Percentiles rank a stretch among this genome's conserved stretches.
These are phyloP conservation scores for Sporisorium scitamineum DNA, from an alignment of 1,284 basidiomycete genomes.

Conservation along the genomic window DNA sequence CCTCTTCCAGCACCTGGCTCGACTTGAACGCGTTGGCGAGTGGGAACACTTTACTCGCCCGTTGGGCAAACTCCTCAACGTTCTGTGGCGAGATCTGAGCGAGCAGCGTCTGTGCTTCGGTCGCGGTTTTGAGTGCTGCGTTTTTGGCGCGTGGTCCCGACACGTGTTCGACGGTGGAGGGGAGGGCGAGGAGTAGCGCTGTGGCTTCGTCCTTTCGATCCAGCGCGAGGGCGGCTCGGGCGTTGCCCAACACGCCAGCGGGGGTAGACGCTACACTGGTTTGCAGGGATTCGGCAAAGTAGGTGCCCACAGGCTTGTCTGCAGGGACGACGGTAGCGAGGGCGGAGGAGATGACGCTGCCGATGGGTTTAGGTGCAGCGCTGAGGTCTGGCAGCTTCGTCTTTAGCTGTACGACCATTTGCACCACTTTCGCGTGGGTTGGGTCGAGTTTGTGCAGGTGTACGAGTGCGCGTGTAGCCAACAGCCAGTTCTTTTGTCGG, in stretches of 20 bases:
- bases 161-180: not conserved
- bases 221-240: slow-evolving; percentile 16
- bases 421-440: slow-evolving; percentile 78
- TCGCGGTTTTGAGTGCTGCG: slow-evolving; percentile 12
- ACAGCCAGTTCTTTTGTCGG: slow-evolving; percentile 81
- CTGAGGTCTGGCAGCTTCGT: slow-evolving; percentile 55
- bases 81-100: slow-evolving; percentile 16
- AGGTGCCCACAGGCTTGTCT: slow-evolving; percentile 73
- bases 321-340: slow-evolving; percentile 46
- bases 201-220: slow-evolving; percentile 23
- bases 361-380: slow-evolving; percentile 32
- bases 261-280: not conserved
- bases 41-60: slow-evolving; percentile 65
- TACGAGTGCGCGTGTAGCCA: slow-evolving; percentile 80
- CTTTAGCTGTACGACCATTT: slow-evolving; percentile 78
- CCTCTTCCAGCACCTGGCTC: slow-evolving; percentile 55
- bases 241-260: slow-evolving; percentile 13
- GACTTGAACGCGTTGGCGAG: slow-evolving; percentile 70
- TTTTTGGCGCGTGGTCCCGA: slow-evolving; percentile 3
- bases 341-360: slow-evolving; percentile 71
- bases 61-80: slow-evolving; percentile 55
- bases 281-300: slow-evolving; percentile 74
- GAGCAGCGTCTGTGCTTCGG: slow-evolving; percentile 18
- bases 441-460: slow-evolving; percentile 75
- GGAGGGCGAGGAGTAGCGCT: slow-evolving; percentile 24